Conservation (phyloP, 2,329 filamentous ascomycete species). For the Colletotrichum sp. region DNA sequence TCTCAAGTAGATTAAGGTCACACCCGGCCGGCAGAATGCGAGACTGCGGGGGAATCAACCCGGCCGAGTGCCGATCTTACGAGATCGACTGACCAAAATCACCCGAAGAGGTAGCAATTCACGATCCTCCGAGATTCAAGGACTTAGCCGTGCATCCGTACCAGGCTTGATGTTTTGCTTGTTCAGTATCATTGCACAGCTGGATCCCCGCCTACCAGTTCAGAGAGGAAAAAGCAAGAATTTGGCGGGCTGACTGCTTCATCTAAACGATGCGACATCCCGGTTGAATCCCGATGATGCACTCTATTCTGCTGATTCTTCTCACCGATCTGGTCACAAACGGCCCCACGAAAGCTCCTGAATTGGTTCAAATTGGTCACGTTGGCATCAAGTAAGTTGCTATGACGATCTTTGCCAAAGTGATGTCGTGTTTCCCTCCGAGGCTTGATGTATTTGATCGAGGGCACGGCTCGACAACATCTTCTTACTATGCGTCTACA, state of each 20-base stretch:
- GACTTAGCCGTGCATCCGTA: neutral
- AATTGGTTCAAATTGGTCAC: neutral
- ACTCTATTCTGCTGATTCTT: neutral
- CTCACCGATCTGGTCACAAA: neutral
- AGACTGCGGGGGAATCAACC: neutral
- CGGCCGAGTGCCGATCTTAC: neutral
- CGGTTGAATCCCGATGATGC: neutral
- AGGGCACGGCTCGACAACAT: neutral
- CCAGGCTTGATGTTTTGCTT: neutral
- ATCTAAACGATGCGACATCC: neutral
- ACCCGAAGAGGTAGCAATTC: neutral
- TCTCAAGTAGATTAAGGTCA: neutral
- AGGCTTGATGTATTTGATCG: neutral
- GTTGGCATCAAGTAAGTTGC: neutral
- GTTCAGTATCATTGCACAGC: neutral
- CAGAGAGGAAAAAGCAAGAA: neutral
- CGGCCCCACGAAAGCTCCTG: neutral
- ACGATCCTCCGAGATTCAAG: neutral
- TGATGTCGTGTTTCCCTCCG: neutral
- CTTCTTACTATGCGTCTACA: neutral
- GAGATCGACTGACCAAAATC: neutral
- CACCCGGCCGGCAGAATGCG: neutral
- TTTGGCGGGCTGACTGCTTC: neutral
- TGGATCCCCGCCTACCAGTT: neutral
- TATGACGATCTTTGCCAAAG: neutral